Percentiles rank a stretch among this genome's conserved stretches.
These are phyloP conservation scores for Suhomyces bokatorum DNA, from an alignment of 1,139 yeast genomes.

Conservation along the genomic window DNA sequence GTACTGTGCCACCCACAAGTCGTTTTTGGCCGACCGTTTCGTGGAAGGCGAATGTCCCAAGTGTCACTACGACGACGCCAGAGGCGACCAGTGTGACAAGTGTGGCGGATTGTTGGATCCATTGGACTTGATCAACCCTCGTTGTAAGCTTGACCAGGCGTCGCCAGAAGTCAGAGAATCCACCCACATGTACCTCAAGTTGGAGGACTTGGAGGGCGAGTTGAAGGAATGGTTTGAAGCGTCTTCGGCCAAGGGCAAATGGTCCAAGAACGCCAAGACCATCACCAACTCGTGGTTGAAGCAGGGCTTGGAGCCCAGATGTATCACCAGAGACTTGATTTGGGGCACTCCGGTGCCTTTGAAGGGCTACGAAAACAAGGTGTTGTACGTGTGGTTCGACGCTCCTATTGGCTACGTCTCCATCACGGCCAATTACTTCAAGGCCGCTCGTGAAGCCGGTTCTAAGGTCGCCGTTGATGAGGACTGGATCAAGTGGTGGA, in stretches of 20 bases:
- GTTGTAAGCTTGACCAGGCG: slow-evolving; percentile 88
- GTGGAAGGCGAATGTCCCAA: slow-evolving; percentile 98
- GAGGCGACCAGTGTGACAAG: slow-evolving; percentile 99
- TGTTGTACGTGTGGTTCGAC: slow-evolving; percentile 97
- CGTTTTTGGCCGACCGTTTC: slow-evolving; percentile 92
- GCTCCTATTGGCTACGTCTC: slow-evolving; percentile 97
- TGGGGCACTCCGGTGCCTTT: slow-evolving; percentile 99
- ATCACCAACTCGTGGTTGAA: slow-evolving; percentile 92
- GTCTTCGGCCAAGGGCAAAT: slow-evolving; percentile 68
- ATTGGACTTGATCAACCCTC: slow-evolving; percentile 87
- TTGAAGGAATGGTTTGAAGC: slow-evolving; percentile 71
- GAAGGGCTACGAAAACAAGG: slow-evolving; percentile 79
- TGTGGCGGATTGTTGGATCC: slow-evolving; percentile 92
- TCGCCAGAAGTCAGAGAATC: slow-evolving; percentile 80
- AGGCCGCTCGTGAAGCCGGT: slow-evolving; percentile 26
- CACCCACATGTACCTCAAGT: slow-evolving; percentile 79
- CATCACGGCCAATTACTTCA: slow-evolving; percentile 90
- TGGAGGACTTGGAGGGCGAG: slow-evolving; percentile 79
- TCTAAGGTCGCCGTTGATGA: slow-evolving; percentile 12
- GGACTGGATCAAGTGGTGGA: slow-evolving; percentile 88
- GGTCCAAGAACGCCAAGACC: slow-evolving; percentile 89
- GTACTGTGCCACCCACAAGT: slow-evolving; percentile 86
- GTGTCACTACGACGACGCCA: slow-evolving; percentile 92
- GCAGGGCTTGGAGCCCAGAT: slow-evolving; percentile 90
- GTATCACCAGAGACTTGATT: slow-evolving; percentile 92